Evolutionary conservation across 345 rosid species (phyloP).

Genomic region (Aethionema arabicum): DNA sequence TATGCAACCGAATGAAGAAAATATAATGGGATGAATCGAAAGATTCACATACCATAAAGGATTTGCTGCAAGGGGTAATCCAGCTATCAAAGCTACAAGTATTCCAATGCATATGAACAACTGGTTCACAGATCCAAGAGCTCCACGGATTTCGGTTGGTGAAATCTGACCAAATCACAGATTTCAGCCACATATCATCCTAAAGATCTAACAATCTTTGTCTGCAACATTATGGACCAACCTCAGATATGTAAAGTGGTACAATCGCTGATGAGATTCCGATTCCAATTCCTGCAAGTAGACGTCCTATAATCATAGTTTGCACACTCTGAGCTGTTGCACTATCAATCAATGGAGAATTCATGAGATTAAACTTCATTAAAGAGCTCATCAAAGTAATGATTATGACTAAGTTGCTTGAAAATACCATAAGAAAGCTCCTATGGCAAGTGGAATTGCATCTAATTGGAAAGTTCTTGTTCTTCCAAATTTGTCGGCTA

Average conservation of each 20-base stretch:
- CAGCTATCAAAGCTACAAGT: constrained; percentile 93
- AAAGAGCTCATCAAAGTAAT: background rate
- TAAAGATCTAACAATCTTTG: background rate
- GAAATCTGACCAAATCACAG: constrained; percentile 64
- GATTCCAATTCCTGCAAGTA: constrained; percentile 95
- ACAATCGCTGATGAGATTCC: constrained; percentile 97
- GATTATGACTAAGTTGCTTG: constrained; percentile 2
- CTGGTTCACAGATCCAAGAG: constrained; percentile 95
- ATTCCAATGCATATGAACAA: constrained; percentile 95
- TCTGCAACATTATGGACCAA: constrained; percentile 20
- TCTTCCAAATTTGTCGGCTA: constrained; percentile 96
- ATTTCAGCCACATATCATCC: constrained; percentile 20
- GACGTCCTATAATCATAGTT: constrained; percentile 91
- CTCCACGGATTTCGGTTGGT: constrained; percentile 97
- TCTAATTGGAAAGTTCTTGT: constrained; percentile 88
- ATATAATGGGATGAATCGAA: background rate
- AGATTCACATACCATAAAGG: constrained; percentile 62
- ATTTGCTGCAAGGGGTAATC: constrained; percentile 90
- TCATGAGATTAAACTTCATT: constrained; percentile 24
- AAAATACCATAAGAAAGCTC: constrained; percentile 76
- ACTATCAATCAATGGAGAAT: constrained; percentile 41
- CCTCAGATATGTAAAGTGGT: constrained; percentile 99
- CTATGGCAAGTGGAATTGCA: constrained; percentile 87
- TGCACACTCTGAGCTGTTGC: constrained; percentile 89
- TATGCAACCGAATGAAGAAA: background rate